A percentile compares a stretch with the other conserved stretches of the same genome.
These are phyloP conservation scores for Sanghuangporus weigelae DNA, from an alignment of 1,284 basidiomycete species.

Conservation along the genomic window DNA sequence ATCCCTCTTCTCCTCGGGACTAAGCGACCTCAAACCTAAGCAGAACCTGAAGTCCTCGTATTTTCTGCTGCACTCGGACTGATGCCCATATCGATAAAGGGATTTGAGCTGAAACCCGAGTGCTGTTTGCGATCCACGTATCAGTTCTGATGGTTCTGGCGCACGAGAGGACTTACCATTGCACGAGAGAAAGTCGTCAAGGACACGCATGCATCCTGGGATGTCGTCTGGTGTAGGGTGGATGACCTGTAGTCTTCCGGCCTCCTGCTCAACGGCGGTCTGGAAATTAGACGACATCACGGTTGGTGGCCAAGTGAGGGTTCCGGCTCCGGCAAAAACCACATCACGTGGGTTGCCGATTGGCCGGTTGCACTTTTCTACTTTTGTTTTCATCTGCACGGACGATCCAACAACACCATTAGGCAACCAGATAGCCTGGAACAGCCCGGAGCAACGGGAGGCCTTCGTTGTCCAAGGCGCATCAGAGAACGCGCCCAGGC, in stretches of 20 bases:
- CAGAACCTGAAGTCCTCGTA: slow-evolving; percentile 96
- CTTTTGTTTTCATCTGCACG: no score
- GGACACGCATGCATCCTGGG: slow-evolving; percentile 71
- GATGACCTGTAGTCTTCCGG: slow-evolving; percentile 50
- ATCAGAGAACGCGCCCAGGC: neutral
- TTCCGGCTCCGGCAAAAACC: neutral
- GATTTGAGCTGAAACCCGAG: slow-evolving; percentile 79
- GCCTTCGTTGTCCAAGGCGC: neutral
- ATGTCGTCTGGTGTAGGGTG: slow-evolving; percentile 77
- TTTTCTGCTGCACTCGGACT: slow-evolving; percentile 74
- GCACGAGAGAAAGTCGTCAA: slow-evolving; percentile 78
- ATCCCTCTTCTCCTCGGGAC: slow-evolving; percentile 71
- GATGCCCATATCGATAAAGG: slow-evolving; percentile 82
- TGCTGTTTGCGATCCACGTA: slow-evolving; percentile 38
- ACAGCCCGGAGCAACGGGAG: no score
- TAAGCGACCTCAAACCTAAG: slow-evolving; percentile 75
- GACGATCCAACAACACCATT: no score
- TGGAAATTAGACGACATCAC: slow-evolving; percentile 31
- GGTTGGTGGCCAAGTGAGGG: neutral
- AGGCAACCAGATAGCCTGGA: no score
- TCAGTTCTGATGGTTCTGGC: neutral
- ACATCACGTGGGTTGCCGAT: no score
- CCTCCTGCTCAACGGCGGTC: slow-evolving; percentile 58
- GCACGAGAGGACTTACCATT: slow-evolving; percentile 43
- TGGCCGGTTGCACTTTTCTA: no score